A percentile compares a stretch with the other conserved stretches of the same genome.
phyloP scores from a whole-genome alignment of 768 basidiomycete species.

The Lentinula lateritia region DNA sequence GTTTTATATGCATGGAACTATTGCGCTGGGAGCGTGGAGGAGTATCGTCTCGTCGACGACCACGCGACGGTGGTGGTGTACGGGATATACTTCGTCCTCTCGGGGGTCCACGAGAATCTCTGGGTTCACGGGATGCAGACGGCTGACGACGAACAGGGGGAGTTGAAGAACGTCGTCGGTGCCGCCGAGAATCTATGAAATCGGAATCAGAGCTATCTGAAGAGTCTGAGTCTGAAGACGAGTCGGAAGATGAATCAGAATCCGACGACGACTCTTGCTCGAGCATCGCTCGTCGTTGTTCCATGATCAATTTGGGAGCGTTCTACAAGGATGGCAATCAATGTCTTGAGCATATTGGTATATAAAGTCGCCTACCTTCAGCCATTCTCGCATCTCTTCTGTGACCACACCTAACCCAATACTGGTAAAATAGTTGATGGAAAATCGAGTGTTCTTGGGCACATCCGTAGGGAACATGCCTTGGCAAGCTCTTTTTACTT shows the following conservation, averaged over 20 bases:
- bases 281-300: slow-evolving; percentile 84
- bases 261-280: slow-evolving; percentile 54
- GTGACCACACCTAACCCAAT: slow-evolving; percentile 88
- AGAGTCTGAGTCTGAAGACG: slow-evolving; percentile 27
- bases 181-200: slow-evolving; percentile 28
- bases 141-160: slow-evolving; percentile 22
- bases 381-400: slow-evolving; percentile 94
- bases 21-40: slow-evolving; percentile 3
- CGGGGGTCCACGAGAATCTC: slow-evolving; percentile 10
- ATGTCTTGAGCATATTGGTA: background rate
- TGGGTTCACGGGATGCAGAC: slow-evolving; percentile 5
- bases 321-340: slow-evolving; percentile 49
- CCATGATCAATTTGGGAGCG: slow-evolving; percentile 89
- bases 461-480: slow-evolving; percentile 96
- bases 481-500: slow-evolving; percentile 63
- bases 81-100: slow-evolving; percentile 25
- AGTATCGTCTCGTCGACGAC: slow-evolving; percentile 8
- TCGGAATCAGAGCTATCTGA: slow-evolving; percentile 24
- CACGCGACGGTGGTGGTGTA: slow-evolving; percentile 18
- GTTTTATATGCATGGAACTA: background rate
- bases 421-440: slow-evolving; percentile 98
- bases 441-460: slow-evolving; percentile 93
- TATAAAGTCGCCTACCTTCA: slow-evolving; percentile 57
- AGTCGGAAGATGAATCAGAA: slow-evolving; percentile 11
- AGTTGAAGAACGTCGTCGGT: slow-evolving; percentile 22